Conservation (phyloP, 78 protist species). For the Trichosphaerium sp. region DNA sequence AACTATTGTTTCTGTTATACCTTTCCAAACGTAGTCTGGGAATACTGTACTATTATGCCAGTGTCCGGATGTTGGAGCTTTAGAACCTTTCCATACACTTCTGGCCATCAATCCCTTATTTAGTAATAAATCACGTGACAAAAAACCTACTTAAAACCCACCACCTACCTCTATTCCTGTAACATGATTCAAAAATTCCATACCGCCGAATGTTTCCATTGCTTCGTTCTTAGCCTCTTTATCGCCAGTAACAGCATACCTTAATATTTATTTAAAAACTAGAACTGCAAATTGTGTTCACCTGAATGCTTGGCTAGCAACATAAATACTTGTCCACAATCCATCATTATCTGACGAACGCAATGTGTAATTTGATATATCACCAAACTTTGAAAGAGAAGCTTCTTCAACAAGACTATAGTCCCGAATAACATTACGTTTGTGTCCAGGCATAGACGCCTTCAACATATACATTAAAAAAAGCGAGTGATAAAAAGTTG, state of each 20-base stretch:
- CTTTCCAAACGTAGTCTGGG: not conserved
- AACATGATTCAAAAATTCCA: not conserved
- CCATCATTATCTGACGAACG: constrained; percentile 1
- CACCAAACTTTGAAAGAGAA: no score
- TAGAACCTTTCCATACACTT: not conserved
- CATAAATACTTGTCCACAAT: not conserved
- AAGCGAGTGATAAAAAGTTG: no score
- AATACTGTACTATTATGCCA: not conserved
- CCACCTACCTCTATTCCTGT: no score
- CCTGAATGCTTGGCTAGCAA: not conserved
- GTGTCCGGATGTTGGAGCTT: not conserved
- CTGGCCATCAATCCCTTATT: constrained; percentile 1
- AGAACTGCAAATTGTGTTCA: no score
- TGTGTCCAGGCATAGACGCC: no score
- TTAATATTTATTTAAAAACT: no score
- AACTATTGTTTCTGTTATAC: not conserved
- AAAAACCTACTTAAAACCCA: no score
- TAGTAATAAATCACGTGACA: no score
- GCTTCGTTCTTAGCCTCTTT: not conserved
- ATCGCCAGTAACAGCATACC: constrained; percentile 1
- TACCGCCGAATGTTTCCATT: not conserved
- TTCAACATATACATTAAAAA: no score
- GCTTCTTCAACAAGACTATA: no score
- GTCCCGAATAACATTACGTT: no score
- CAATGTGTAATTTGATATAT: no score